Evolutionary conservation across 208 protist species (phyloP), one percentile per base, ranked within the genome.

Genomic region (Leishmania turanica): DNA sequence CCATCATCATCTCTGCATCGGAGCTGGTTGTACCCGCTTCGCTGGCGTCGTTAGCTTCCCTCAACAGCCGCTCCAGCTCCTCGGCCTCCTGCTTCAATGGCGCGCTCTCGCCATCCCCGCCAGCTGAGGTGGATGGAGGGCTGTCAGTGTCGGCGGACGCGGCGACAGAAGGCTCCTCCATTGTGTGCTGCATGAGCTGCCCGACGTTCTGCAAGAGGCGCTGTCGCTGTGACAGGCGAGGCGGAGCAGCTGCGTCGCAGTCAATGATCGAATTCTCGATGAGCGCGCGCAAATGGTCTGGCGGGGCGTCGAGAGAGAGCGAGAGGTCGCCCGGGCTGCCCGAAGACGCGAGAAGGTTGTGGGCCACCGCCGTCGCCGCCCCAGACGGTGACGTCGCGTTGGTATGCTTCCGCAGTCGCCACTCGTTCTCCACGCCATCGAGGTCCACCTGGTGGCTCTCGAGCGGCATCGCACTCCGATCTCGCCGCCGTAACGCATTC

Each of bases 261-360:
- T 37, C 40, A 19, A 72, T 37, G 17, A 86, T 79, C 13, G 82
- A 86, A 31, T 79, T 74, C 37, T 82, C 74, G 49, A 86, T 82
- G 58, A 86, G 74, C 6, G 60, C 78, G 21, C 82, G 82, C 42
- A 86, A 68, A 62, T 86, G 77, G 8, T 86, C 82, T 4, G 82
- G 82, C 9, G 78, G 82, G 42, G 78, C n/a, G 51, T 86, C 82
- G 7, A 86, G 74, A 49, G 75, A 31, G 21, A 77, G 19, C n/a
- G 74, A 65, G 40, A 65, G 54, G 58, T 13, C 56, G 37, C 56
- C 27, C 37, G 1, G 11, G 74, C 15, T 51, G 1, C 0, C 74
- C 31, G 53, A 42, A 17, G 51, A 62, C 31, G 49, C 45, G 9
- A 40, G 7, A 9, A n/a, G 31, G 15, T 51, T 37, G 13, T 76